Percentiles rank a stretch among this genome's conserved stretches.
These are phyloP conservation scores for Lachnellula occidentalis DNA, from an alignment of 2,329 filamentous ascomycete genomes.

Conservation along the genomic window DNA sequence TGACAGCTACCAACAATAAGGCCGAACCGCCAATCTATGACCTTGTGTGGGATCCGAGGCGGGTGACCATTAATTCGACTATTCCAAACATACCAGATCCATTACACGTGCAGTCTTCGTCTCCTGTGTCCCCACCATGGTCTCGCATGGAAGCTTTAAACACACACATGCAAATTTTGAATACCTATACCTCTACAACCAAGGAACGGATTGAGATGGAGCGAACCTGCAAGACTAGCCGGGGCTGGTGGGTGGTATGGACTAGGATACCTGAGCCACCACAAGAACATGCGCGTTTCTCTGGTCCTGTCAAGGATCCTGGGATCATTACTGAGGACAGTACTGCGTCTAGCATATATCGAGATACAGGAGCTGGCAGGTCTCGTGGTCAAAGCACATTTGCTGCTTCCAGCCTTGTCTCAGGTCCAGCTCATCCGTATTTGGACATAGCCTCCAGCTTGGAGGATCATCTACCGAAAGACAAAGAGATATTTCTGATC, in stretches of 20 bases:
- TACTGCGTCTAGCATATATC: neutral
- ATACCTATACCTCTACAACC: constrained; percentile 46
- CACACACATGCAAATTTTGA: constrained; percentile 59
- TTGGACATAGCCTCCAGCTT: constrained; percentile 10
- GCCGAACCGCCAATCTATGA: constrained; percentile 47
- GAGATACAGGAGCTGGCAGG: neutral
- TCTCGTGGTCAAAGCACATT: constrained; percentile 15
- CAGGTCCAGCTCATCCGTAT: constrained; percentile 28
- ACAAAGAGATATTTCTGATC: constrained; percentile 58
- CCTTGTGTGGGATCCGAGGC: constrained; percentile 55
- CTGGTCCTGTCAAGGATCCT: constrained; percentile 6
- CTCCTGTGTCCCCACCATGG: constrained; percentile 36
- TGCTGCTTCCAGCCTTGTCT: constrained; percentile 12
- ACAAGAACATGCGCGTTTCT: neutral
- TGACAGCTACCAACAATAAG: constrained; percentile 12
- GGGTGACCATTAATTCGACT: constrained; percentile 54
- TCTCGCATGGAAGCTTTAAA: constrained; percentile 57
- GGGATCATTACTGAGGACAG: constrained; percentile 9
- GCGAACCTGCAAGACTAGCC: constrained; percentile 58
- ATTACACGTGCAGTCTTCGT: constrained; percentile 21
- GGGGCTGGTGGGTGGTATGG: constrained; percentile 69
- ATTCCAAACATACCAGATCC: constrained; percentile 61
- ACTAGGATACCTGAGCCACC: constrained; percentile 42
- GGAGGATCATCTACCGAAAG: constrained; percentile 7
- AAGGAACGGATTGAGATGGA: constrained; percentile 44